Evolutionary conservation across 371 early-diverging fungal species (phyloP).

Genomic region (Dinochytrium kinnereticum): DNA sequence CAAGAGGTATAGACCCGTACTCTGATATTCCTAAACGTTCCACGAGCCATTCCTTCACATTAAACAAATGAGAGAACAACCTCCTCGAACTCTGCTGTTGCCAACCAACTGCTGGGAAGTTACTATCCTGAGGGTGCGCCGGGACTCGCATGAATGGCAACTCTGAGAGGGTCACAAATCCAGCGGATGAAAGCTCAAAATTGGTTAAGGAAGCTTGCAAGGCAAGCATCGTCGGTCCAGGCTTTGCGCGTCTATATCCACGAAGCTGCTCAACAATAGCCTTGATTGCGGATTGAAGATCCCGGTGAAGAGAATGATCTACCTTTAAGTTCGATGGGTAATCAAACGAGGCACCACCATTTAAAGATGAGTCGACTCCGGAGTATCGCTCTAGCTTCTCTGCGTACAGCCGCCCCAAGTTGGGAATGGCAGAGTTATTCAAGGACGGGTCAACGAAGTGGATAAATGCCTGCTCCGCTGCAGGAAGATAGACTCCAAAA

Average conservation of each 20-base stretch:
- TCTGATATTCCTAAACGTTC: conserved; percentile 78
- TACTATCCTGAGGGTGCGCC: conserved; percentile 61
- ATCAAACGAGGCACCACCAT: conserved; percentile 47
- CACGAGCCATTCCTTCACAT: conserved; percentile 71
- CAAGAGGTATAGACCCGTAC: conserved; percentile 87
- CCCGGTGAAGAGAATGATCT: conserved; percentile 51
- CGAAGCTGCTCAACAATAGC: conserved; percentile 52
- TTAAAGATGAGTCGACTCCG: conserved; percentile 19
- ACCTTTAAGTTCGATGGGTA: conserved; percentile 57
- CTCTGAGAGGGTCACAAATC: conserved; percentile 61
- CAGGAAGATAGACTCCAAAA: conserved; percentile 71
- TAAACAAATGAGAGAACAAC: conserved; percentile 76
- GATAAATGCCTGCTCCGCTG: conserved; percentile 58
- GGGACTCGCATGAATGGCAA: conserved; percentile 75
- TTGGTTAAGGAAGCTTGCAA: conserved; percentile 51
- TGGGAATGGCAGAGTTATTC: conserved; percentile 73
- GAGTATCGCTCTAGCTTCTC: conserved; percentile 37
- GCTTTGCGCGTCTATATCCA: conserved; percentile 64
- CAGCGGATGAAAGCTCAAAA: conserved; percentile 55
- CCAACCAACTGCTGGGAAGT: conserved; percentile 86
- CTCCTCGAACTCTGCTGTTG: conserved; percentile 69
- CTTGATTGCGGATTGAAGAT: conserved; percentile 63
- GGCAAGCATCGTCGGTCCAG: conserved; percentile 74
- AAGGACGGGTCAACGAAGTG: conserved; percentile 74
- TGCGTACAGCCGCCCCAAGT: conserved; percentile 62